These are phyloP conservation scores for Neofusicoccum kwambonambiense DNA, from an alignment of 2,329 filamentous ascomycete genomes.

Conservation along the genomic window DNA sequence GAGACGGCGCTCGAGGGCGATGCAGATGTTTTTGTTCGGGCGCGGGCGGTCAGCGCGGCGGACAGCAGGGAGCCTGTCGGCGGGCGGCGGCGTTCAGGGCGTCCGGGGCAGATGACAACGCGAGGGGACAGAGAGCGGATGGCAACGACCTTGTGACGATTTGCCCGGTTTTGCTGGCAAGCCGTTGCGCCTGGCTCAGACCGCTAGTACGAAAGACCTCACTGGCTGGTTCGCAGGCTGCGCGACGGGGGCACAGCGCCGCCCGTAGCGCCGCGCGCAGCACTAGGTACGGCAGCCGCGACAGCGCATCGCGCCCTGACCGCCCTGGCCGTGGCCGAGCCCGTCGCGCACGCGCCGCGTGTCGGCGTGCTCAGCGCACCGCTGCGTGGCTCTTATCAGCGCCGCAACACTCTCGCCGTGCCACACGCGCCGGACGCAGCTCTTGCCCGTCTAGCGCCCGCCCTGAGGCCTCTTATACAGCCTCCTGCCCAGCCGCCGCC, in stretches of 20 bases:
- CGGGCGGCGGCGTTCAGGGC: neutral
- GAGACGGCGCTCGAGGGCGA: slow-evolving; percentile 9
- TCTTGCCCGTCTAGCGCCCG: neutral
- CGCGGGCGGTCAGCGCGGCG: slow-evolving; percentile 14
- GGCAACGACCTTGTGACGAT: slow-evolving; percentile 10
- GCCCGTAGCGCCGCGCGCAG: neutral
- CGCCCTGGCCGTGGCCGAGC: neutral
- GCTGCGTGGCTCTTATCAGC: neutral
- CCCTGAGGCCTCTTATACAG: neutral
- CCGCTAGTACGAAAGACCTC: slow-evolving; percentile 11
- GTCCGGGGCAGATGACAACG: slow-evolving; percentile 11
- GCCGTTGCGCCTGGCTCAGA: slow-evolving; percentile 15
- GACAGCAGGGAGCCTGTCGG: neutral
- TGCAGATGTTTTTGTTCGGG: slow-evolving; percentile 17
- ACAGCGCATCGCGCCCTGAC: neutral
- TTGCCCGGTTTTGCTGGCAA: slow-evolving; percentile 15
- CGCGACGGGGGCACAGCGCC: neutral
- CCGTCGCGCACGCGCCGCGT: neutral
- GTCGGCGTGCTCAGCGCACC: too few relatives aligned
- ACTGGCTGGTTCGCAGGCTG: slow-evolving; percentile 1
- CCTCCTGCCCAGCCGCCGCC: neutral
- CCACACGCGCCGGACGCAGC: neutral
- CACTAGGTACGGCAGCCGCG: neutral
- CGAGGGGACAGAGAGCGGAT: slow-evolving; percentile 1
- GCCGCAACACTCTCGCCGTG: neutral